A percentile compares a stretch with the other conserved stretches of the same genome.
These are phyloP conservation scores for Xylaria curta DNA, from an alignment of 495 filamentous ascomycete genomes.

Conservation along the genomic window DNA sequence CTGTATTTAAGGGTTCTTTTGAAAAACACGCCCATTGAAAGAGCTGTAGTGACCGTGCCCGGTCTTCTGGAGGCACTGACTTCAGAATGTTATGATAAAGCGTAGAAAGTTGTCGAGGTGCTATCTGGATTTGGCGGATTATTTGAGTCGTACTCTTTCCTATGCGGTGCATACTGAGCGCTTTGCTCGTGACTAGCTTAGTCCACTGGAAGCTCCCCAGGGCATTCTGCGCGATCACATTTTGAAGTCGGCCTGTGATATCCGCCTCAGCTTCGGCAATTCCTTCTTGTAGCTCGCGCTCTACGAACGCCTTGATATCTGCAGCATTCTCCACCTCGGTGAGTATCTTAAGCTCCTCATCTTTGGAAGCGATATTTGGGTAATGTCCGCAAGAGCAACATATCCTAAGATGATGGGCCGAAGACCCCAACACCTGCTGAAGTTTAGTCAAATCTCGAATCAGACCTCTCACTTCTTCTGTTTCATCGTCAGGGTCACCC, in stretches of 20 bases:
- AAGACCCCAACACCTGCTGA: neutral
- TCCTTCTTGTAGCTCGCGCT: neutral
- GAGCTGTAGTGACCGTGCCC: neutral
- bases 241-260: neutral
- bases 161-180: neutral
- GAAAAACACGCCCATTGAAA: conserved; percentile 15
- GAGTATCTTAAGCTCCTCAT: neutral
- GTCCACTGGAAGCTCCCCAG: conserved; percentile 12
- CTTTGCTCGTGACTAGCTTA: conserved; percentile 1
- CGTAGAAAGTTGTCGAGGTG: neutral
- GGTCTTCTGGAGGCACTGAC: neutral
- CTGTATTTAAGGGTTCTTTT: neutral
- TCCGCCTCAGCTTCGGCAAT: neutral
- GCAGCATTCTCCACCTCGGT: neutral
- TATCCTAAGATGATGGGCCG: neutral
- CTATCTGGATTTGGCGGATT: neutral
- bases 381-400: neutral
- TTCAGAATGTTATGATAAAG: neutral
- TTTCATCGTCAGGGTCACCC: neutral
- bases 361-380: neutral
- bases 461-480: neutral
- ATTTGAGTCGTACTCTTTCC: conserved; percentile 4
- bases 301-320: neutral
- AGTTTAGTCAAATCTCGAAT: neutral
- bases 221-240: neutral